Evolutionary conservation across 2,329 filamentous ascomycete genomes (phyloP).

Genomic region (Nigrograna mackinnonii): DNA sequence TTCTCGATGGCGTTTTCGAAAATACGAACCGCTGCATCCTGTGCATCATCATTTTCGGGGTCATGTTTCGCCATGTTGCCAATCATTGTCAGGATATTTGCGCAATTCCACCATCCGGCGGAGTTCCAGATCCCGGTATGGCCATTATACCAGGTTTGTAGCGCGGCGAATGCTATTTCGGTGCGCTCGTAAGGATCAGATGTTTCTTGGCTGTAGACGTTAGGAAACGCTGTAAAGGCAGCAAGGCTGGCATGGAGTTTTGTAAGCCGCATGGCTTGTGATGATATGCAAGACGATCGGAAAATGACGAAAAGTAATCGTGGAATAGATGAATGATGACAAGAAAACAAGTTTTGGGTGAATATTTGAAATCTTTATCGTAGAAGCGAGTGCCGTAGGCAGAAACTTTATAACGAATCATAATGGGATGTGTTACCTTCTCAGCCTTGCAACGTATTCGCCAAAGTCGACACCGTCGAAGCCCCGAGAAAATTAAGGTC

Average conservation of each 20-base stretch:
- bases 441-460: too few species aligned
- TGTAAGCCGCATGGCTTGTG: constrained; percentile 19
- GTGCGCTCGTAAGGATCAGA: constrained; percentile 26
- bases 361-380: too few species aligned
- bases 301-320: too few species aligned
- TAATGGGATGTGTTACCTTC: too few species aligned
- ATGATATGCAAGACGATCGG: too few species aligned
- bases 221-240: constrained; percentile 18
- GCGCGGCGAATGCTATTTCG: constrained; percentile 41
- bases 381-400: too few species aligned
- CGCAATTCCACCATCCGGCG: constrained; percentile 75
- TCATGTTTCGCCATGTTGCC: constrained; percentile 53
- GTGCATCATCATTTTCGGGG: constrained; percentile 29
- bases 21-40: constrained; percentile 40
- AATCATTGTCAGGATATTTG: constrained; percentile 66
- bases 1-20: constrained; percentile 49
- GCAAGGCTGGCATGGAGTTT: constrained; percentile 13
- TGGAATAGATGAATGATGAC: too few species aligned
- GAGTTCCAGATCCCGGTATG: constrained; percentile 66
- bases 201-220: constrained; percentile 21
- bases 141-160: constrained; percentile 66
- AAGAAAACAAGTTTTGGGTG: too few species aligned
- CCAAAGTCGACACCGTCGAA: too few species aligned
- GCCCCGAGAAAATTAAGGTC: too few species aligned
- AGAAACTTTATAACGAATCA: too few species aligned